Evolutionary conservation across 1,139 yeast genomes (phyloP).

Genomic region (Suhomyces wounanorum): DNA sequence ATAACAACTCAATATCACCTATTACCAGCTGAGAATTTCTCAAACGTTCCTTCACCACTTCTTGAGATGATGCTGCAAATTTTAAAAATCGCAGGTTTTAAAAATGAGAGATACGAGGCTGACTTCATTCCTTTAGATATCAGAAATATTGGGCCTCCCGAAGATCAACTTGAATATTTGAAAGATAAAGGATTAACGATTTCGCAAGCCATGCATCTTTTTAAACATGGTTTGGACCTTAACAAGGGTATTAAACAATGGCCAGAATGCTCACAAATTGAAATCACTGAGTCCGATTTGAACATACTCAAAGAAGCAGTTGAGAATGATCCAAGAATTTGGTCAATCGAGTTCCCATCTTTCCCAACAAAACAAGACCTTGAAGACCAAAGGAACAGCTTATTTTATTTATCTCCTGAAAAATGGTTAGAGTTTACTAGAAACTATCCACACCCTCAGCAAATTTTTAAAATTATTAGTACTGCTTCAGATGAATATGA

Average conservation of each 20-base stretch:
- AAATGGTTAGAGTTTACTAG: conserved; percentile 8
- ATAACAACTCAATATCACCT: conserved; percentile 3
- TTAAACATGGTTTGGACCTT: conserved; percentile 31
- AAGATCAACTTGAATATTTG: conserved; percentile 51
- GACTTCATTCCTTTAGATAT: conserved; percentile 48
- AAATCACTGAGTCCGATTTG: conserved; percentile 29
- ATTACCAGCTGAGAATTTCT: conserved; percentile 7
- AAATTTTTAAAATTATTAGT: conserved; percentile 5
- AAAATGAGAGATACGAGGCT: conserved; percentile 27
- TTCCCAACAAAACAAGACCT: conserved; percentile 18
- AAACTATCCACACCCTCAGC: conserved; percentile 8
- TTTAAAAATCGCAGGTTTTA: conserved; percentile 9
- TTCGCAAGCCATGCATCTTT: conserved; percentile 40
- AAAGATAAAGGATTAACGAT: conserved; percentile 42
- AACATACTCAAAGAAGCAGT: conserved; percentile 15
- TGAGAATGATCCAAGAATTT: conserved; percentile 18
- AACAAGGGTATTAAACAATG: conserved; percentile 21
- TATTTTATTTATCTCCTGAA: conserved; percentile 5
- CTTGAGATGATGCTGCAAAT: conserved; percentile 7
- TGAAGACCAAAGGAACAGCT: conserved; percentile 45
- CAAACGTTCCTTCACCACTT: conserved; percentile 11
- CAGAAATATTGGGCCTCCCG: conserved; percentile 53
- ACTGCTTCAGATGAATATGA: conserved; percentile 6
- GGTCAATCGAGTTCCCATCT: conserved; percentile 17
- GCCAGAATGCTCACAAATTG: conserved; percentile 30